Conservation (phyloP, 306 rosid species). For the Medicago ruthenica region DNA sequence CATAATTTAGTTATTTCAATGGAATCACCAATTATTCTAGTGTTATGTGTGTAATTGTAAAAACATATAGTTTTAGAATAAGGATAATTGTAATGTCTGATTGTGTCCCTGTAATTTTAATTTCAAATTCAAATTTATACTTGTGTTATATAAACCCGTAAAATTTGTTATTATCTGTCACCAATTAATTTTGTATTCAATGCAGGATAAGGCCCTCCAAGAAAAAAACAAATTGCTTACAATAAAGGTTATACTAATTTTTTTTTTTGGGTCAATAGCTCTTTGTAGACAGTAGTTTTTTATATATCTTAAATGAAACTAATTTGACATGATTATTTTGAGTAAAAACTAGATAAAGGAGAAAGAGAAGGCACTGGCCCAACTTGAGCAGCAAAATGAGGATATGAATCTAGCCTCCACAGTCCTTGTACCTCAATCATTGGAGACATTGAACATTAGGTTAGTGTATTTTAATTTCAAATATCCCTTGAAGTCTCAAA, state of each 20-base stretch:
- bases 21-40: no score
- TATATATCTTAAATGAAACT: not conserved
- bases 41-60: no score
- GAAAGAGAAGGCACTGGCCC: slow-evolving; percentile 60
- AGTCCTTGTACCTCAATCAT: slow-evolving; percentile 45
- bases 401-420: slow-evolving; percentile 40
- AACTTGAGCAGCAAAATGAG: slow-evolving; percentile 46
- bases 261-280: not conserved
- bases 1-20: no score
- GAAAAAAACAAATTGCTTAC: slow-evolving; percentile 68
- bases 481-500: not conserved
- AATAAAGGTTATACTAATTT: slow-evolving; percentile 52
- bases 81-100: no score
- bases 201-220: slow-evolving; percentile 70
- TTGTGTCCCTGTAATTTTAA: no score
- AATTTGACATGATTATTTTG: not conserved
- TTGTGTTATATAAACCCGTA: no score
- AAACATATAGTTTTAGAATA: no score
- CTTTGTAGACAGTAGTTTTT: not conserved
- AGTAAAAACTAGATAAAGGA: slow-evolving; percentile 58
- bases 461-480: slow-evolving; percentile 34
- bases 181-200: not conserved
- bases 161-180: not conserved
- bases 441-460: slow-evolving; percentile 56
- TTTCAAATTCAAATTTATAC: no score